Evolutionary conservation across 352 stramenopile species (phyloP), one percentile per base, ranked within the genome.

Genomic region (Pythium insidiosum): DNA sequence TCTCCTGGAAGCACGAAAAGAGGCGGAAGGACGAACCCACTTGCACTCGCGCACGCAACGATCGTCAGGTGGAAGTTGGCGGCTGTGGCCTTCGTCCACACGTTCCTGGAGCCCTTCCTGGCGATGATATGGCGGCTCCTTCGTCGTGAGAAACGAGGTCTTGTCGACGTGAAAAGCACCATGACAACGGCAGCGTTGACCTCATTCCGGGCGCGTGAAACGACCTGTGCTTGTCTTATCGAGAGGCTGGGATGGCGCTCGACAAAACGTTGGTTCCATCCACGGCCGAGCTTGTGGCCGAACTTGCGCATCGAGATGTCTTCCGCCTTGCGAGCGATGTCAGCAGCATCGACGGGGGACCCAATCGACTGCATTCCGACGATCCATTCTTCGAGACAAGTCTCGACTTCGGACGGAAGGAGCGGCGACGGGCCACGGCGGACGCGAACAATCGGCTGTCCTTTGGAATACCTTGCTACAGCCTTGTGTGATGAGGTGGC

Each of bases 61-160:
- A 66, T 56, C 0, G 57, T 38, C 23, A 66, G 47, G 34, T 71
- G 61, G 18, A 71, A 64, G 34, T 37, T 50, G 1, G 39, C 20
- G 1, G 52, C n/a, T 5, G 36, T 12, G 3, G 50, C 43, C 6
- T 43, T 39, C 7, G 10, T 35, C 53, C 61, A 70, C 1, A 66
- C 49, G 21, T 61, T 66, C 3, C 3, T 29, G 3, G 56, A 66
- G 2, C 61, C 61, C 2, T 47, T 35, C 3, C 58, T n/a, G 7
- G 51, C 55, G 28, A 65, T 22, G 3, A 69, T 48, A 21, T 37
- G 39, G 9, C 47, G 53, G n/a, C 16, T 50, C 50, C 0, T 26
- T 20, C 1, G 34, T 26, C 4, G 38, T 54, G 18, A 52, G 21
- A 29, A 65, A 65, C 1, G 43, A 39, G 0, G 55, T 65, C 31